phyloP scores from a whole-genome alignment of 176 grass and related monocot species.

The Oryza officinalis region DNA sequence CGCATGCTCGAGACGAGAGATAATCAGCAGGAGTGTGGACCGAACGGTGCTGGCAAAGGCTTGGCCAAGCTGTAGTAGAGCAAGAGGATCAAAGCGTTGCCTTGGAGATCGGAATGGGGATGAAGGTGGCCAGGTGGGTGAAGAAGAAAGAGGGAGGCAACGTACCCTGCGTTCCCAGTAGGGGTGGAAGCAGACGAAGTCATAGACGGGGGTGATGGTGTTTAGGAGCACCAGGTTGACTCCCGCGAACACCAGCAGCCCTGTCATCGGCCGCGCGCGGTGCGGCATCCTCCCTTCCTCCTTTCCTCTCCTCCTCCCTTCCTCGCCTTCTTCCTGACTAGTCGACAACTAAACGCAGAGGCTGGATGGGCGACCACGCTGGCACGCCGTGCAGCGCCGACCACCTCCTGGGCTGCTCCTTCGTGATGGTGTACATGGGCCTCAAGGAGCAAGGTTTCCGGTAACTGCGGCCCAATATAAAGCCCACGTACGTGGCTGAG shows the following conservation, averaged over 20 bases:
- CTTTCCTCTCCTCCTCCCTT: too few species aligned
- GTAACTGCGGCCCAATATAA: not conserved
- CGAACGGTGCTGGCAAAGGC: not conserved
- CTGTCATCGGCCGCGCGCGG: constrained; percentile 67
- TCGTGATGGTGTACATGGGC: not conserved
- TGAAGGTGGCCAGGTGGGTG: not conserved
- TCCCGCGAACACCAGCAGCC: constrained; percentile 71
- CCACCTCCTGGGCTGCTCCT: not conserved
- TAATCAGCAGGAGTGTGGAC: not conserved
- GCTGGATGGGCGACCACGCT: too few species aligned
- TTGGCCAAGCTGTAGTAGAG: not conserved
- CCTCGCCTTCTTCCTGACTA: too few species aligned
- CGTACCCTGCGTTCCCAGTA: constrained; percentile 90
- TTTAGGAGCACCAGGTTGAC: constrained; percentile 71
- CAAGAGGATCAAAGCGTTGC: not conserved
- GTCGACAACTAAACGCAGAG: too few species aligned
- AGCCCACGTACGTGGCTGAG: not conserved
- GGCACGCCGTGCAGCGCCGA: too few species aligned
- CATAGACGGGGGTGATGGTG: constrained; percentile 83
- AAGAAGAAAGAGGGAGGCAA: not conserved
- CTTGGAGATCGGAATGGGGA: not conserved
- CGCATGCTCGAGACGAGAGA: not conserved
- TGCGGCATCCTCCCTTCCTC: constrained; percentile 57
- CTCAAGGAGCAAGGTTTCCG: too few species aligned
- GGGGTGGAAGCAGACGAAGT: constrained; percentile 85